Conservation (phyloP, 2,329 filamentous ascomycete genomes). For the Diaporthe citri region DNA sequence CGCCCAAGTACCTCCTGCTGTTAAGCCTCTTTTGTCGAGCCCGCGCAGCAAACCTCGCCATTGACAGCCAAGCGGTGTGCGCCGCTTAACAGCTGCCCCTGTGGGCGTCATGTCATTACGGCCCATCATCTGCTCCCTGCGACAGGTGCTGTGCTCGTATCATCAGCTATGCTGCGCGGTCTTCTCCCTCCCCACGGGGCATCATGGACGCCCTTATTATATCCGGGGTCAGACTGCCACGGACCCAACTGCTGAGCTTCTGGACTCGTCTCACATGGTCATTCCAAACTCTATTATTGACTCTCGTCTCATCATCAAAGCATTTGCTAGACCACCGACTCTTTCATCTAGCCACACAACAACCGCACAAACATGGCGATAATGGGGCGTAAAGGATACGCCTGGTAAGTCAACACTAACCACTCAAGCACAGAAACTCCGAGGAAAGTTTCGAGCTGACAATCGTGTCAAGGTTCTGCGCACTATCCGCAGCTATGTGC, state of each 20-base stretch:
- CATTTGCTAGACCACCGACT: neutral
- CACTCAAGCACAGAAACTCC: neutral
- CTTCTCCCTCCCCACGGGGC: neutral
- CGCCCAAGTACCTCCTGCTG: conserved; percentile 18
- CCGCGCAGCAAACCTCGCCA: conserved; percentile 9
- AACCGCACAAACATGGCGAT: conserved; percentile 30
- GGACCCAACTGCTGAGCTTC: neutral
- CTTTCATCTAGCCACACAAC: neutral
- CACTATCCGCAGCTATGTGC: conserved; percentile 76
- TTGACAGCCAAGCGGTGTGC: conserved; percentile 21
- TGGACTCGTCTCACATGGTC: conserved; percentile 9
- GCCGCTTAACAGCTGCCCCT: conserved; percentile 23
- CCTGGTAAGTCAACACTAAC: conserved; percentile 32
- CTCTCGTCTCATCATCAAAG: conserved; percentile 3
- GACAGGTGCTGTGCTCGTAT: conserved; percentile 33
- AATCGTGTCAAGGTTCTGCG: conserved; percentile 68
- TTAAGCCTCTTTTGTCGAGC: conserved; percentile 27
- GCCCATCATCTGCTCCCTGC: conserved; percentile 21
- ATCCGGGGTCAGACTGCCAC: neutral
- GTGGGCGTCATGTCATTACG: conserved; percentile 20
- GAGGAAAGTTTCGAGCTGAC: neutral
- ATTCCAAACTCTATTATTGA: neutral
- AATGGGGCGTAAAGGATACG: conserved; percentile 36
- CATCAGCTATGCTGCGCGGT: neutral
- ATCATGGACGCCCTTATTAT: conserved; percentile 18